Percentiles rank a stretch among this genome's conserved stretches.
Conservation (phyloP, 2,329 filamentous ascomycete species). For the Gaeumannomyces tritici region DNA sequence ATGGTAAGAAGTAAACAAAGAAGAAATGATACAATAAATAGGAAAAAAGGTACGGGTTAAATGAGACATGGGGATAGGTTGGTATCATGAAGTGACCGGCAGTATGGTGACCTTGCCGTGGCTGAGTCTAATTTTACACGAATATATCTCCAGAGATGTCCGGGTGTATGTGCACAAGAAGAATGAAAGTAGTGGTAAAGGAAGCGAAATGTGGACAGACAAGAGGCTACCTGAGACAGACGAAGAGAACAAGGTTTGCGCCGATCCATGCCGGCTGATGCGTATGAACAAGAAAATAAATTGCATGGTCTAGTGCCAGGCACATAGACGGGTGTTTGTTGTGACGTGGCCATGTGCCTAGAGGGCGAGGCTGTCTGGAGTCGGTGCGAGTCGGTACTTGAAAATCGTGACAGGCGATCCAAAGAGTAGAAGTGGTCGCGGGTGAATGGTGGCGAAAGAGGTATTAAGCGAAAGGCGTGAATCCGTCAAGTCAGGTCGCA, state of each 20-base stretch:
- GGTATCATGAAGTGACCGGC: background rate
- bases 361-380: background rate
- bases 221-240: background rate
- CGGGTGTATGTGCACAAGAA: background rate
- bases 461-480: background rate
- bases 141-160: slow-evolving; percentile 2
- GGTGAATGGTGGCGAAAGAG: background rate
- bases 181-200: background rate
- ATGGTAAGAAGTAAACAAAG: background rate
- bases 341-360: background rate
- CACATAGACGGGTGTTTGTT: background rate
- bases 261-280: slow-evolving; percentile 2
- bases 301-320: background rate
- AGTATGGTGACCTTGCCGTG: background rate
- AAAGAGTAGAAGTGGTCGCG: background rate
- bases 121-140: background rate
- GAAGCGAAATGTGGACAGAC: background rate
- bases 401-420: no score
- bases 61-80: background rate
- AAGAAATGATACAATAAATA: background rate
- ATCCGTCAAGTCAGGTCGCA: background rate
- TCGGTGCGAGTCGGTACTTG: background rate
- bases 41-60: background rate
- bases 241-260: background rate
- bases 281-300: background rate